These are phyloP conservation scores for Leccinellum luteum DNA, from an alignment of 768 basidiomycete genomes.

Conservation along the genomic window DNA sequence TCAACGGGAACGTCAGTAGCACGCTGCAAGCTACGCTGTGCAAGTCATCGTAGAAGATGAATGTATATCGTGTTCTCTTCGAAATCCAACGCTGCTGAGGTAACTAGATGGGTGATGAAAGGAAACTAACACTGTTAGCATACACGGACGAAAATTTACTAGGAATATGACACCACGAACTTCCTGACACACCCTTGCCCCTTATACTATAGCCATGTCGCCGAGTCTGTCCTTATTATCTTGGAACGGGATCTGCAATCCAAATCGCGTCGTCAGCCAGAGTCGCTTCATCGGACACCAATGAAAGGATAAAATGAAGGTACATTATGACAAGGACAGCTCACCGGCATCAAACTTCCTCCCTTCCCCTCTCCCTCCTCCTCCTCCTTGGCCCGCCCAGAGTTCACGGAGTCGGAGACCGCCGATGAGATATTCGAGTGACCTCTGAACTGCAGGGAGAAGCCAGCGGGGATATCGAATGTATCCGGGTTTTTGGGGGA, in stretches of 20 bases:
- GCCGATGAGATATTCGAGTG: background rate
- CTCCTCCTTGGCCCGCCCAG: background rate
- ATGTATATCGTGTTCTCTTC: no score
- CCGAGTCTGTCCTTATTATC: background rate
- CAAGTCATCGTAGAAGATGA: no score
- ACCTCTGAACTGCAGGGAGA: background rate
- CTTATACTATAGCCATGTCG: background rate
- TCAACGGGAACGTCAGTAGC: no score
- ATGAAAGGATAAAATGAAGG: background rate
- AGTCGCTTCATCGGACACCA: no score
- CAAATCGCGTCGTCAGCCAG: no score
- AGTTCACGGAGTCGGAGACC: background rate
- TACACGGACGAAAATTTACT: no score
- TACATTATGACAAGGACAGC: background rate
- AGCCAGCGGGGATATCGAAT: background rate
- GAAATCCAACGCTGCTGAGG: no score
- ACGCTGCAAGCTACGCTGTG: no score
- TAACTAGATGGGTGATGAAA: background rate
- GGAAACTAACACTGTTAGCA: background rate
- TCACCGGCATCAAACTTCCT: background rate
- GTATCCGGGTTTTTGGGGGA: background rate
- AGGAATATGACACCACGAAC: no score
- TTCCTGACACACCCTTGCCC: no score
- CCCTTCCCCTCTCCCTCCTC: background rate
- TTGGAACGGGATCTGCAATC: background rate